Percentiles rank a stretch among this genome's conserved stretches.
Evolutionary conservation across 495 filamentous ascomycete genomes (phyloP).

Genomic region (Cladorrhinum samala): DNA sequence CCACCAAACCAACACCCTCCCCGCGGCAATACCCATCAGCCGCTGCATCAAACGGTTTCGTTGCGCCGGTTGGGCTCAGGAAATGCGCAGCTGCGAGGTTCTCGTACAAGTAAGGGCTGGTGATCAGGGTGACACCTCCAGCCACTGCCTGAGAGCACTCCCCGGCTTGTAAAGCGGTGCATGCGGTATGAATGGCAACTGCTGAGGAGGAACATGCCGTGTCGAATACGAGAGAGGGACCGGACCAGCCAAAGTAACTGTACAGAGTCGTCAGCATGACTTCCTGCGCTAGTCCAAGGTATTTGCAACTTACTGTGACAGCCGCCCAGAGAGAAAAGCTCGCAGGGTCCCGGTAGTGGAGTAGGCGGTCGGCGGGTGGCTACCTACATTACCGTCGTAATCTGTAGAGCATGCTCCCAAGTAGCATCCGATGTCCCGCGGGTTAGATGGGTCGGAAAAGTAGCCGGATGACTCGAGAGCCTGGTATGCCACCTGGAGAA

Average conservation of each 20-base stretch:
- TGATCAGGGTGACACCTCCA: conserved; percentile 32
- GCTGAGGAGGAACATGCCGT: conserved; percentile 51
- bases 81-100: conserved; percentile 37
- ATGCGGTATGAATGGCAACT: conserved; percentile 40
- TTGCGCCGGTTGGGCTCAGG: conserved; percentile 37
- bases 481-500: conserved; percentile 32
- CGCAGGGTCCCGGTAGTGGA: conserved; percentile 23
- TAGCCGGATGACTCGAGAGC: conserved; percentile 40
- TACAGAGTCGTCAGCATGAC: too few species aligned
- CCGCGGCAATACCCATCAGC: conserved; percentile 61
- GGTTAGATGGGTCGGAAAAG: conserved; percentile 7
- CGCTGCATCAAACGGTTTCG: conserved; percentile 50
- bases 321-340: conserved; percentile 24
- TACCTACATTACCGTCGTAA: conserved; percentile 14
- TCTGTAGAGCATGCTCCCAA: conserved; percentile 11
- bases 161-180: conserved; percentile 32
- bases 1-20: conserved; percentile 49
- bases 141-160: conserved; percentile 42
- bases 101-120: conserved; percentile 44
- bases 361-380: conserved; percentile 14
- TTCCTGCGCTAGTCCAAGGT: too few species aligned
- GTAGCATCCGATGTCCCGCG: conserved; percentile 8
- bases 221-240: conserved; percentile 48
- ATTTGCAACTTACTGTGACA: too few species aligned
- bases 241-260: conserved; percentile 49